Evolutionary conservation across 805 yeast genomes (phyloP).

Genomic region (Teunomyces atbi): DNA sequence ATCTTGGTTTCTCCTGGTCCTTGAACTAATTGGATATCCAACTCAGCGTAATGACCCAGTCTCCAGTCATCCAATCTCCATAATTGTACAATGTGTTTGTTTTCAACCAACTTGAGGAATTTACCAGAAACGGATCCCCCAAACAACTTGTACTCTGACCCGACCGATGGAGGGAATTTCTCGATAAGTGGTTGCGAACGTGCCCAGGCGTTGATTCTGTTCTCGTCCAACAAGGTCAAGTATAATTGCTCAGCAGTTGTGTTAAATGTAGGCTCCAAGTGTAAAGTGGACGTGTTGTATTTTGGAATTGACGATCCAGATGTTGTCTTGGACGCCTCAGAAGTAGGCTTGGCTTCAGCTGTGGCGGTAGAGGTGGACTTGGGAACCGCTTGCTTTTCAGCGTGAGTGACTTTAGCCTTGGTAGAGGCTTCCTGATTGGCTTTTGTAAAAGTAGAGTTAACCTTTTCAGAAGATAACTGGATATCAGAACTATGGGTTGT

Average conservation of each 20-base stretch:
- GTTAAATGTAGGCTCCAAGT: conserved; percentile 75
- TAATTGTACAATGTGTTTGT: conserved; percentile 60
- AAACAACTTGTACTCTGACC: conserved; percentile 66
- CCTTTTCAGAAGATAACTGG: conserved; percentile 60
- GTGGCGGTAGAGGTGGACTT: conserved; percentile 11
- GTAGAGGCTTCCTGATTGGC: conserved; percentile 54
- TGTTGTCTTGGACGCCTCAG: neutral
- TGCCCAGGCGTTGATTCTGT: conserved; percentile 87
- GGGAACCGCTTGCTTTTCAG: conserved; percentile 9
- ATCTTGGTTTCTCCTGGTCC: conserved; percentile 83
- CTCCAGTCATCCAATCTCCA: conserved; percentile 95
- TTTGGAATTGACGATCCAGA: conserved; percentile 43
- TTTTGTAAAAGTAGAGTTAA: conserved; percentile 38
- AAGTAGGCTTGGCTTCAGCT: conserved; percentile 7
- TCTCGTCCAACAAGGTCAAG: conserved; percentile 70
- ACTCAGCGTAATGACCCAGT: conserved; percentile 70
- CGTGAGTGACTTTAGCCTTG: conserved; percentile 4
- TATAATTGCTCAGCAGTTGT: conserved; percentile 87
- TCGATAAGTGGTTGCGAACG: conserved; percentile 65
- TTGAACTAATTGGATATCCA: conserved; percentile 66
- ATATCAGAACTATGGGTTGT: conserved; percentile 77
- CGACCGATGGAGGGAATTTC: conserved; percentile 48
- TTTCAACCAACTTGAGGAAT: conserved; percentile 56
- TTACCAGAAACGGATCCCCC: conserved; percentile 86
- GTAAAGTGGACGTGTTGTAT: conserved; percentile 78